A percentile compares a stretch with the other conserved stretches of the same genome.
Conservation (phyloP, 148 eudicot genomes). For the Amaranthus cruentus region DNA sequence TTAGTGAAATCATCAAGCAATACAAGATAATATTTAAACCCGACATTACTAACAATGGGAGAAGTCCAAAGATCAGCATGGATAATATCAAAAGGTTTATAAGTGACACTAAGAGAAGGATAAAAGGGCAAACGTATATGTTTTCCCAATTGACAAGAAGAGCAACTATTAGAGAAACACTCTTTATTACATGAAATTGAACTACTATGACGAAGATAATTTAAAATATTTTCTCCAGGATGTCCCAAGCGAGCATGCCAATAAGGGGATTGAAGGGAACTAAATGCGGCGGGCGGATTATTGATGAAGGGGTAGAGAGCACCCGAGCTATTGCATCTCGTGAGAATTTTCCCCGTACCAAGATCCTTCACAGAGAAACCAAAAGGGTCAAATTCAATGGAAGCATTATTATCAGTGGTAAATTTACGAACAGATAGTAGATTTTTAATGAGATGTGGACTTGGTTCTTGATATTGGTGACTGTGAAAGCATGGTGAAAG, state of each 20-base stretch:
- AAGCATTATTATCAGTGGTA: no score
- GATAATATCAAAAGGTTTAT: background rate
- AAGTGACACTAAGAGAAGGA: background rate
- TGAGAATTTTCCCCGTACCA: background rate
- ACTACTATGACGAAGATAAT: background rate
- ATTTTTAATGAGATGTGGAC: no score
- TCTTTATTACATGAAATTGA: background rate
- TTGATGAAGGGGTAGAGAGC: background rate
- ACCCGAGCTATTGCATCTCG: background rate
- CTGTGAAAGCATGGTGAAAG: no score
- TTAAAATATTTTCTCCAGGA: background rate
- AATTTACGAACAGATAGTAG: no score
- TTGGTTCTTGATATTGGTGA: no score
- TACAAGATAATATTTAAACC: background rate
- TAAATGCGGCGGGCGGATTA: background rate
- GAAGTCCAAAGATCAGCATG: constrained; percentile 7
- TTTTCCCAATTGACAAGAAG: background rate
- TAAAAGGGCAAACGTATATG: background rate
- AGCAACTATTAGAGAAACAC: background rate
- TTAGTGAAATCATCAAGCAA: background rate
- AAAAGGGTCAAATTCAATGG: no score
- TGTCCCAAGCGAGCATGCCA: background rate
- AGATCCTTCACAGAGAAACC: background rate
- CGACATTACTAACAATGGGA: background rate
- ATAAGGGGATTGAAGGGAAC: background rate